Conservation (phyloP, 2,329 filamentous ascomycete species). For the Parastagonospora avenae region DNA sequence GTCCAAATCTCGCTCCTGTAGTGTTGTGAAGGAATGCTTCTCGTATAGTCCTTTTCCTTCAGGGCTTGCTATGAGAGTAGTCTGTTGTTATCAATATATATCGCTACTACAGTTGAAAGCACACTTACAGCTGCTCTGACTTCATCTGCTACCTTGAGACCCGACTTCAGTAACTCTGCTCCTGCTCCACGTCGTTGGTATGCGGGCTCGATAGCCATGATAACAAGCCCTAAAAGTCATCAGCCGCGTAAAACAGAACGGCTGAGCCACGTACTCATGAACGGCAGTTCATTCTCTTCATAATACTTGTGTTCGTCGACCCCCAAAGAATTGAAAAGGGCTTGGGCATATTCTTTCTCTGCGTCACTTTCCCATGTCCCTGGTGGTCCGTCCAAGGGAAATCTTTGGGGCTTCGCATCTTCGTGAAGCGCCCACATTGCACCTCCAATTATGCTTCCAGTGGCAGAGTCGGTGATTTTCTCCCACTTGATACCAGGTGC, state of each 20-base stretch:
- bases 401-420: constrained; percentile 6
- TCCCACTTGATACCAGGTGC: constrained; percentile 6
- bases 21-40: constrained; percentile 4
- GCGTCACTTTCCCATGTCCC: constrained; percentile 14
- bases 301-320: constrained; percentile 5
- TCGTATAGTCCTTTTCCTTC: constrained; percentile 8
- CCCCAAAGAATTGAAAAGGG: constrained; percentile 1
- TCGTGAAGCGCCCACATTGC: constrained; percentile 10
- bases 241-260: neutral
- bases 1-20: constrained; percentile 2
- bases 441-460: constrained; percentile 10
- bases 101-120: neutral
- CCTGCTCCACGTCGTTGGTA: constrained; percentile 10
- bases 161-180: constrained; percentile 4
- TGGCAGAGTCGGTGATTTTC: constrained; percentile 9
- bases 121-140: constrained; percentile 10
- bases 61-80: constrained; percentile 1
- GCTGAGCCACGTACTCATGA: constrained; percentile 6
- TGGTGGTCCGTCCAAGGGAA: constrained; percentile 9
- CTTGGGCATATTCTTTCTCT: constrained; percentile 16
- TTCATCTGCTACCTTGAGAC: constrained; percentile 7
- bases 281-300: constrained; percentile 7
- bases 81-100: neutral
- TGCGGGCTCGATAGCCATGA: constrained; percentile 8
- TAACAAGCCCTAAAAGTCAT: constrained; percentile 6